Evolutionary conservation across 2,329 filamentous ascomycete genomes (phyloP), one percentile per base, ranked within the genome.

Genomic region (Keithomyces neogunnii): DNA sequence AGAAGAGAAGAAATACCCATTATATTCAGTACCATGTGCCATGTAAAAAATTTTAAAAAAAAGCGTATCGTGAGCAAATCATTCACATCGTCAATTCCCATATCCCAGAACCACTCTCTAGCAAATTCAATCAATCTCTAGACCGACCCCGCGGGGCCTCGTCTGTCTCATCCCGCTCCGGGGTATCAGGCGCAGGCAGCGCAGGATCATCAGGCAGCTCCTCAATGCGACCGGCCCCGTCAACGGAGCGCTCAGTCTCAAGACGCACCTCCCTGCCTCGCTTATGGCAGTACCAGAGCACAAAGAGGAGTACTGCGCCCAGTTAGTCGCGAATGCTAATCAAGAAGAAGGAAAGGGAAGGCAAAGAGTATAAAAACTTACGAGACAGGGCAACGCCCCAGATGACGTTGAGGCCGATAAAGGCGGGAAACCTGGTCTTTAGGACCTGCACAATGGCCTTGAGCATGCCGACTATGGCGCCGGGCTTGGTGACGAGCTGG

Each of bases 241-340:
- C 69, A 36, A 73, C 57, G 1, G 66, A 58, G 49, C 70, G 71
- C 61, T 81, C 77, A 48, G 67, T 81, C 63, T 86, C 85, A 10
- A 97, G 79, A 48, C 93, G 81, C 5, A 84, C 84, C 71, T 99
- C 92, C 44, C 83, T 83, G 39, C 93, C 93, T 50, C 93, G 87
- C 73, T 97, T 97, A 70, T 97, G 86, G 71, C 91, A 97, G 71
- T 97, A 99, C 91, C 92, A 99, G 61, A 97, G 84, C 44, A 95
- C 89, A 64, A 96, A 93, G 51, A 99, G 79, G 13, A 97, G 77
- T 50, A 97, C 88, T 88, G 26, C 29, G 33, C 10, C n/a, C 3
- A 11, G 46, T 61, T 19, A 61, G 57, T 45, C 45, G 30, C 30
- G 32, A 11, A 10, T 19, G 3, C 38, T 40, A 39, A 48, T 42